phyloP scores from a whole-genome alignment of 768 basidiomycete genomes.

The Leucosporidium creatinivorum region DNA sequence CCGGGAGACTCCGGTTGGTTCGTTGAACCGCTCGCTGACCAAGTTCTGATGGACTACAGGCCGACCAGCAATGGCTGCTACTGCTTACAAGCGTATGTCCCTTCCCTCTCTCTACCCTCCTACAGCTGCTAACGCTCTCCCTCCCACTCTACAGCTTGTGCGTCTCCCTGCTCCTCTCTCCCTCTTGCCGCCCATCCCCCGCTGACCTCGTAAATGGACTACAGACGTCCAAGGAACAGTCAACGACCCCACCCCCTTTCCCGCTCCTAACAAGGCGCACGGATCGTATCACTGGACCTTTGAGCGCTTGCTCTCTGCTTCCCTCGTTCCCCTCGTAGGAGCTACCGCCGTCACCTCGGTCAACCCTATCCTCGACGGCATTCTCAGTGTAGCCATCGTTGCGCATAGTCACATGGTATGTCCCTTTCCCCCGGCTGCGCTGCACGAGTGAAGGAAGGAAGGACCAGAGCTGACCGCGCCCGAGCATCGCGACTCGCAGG shows the following conservation, averaged over 20 bases:
- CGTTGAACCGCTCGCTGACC: no score
- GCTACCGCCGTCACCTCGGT: slow-evolving; percentile 74
- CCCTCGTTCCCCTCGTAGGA: slow-evolving; percentile 78
- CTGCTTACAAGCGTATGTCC: no score
- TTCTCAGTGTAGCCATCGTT: slow-evolving; percentile 77
- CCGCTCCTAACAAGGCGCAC: slow-evolving; percentile 55
- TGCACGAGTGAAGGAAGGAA: neutral
- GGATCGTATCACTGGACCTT: slow-evolving; percentile 92
- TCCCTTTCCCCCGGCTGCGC: slow-evolving; percentile 5
- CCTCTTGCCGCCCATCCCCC: no score
- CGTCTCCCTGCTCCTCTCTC: no score
- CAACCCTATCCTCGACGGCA: slow-evolving; percentile 80
- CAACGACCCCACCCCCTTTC: slow-evolving; percentile 90
- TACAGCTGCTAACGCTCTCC: no score
- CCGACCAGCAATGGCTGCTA: no score
- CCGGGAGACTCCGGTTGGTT: no score
- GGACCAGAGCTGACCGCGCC: no score
- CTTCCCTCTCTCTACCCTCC: no score
- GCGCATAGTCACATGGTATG: slow-evolving; percentile 93
- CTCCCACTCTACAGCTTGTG: no score
- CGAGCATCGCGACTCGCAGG: slow-evolving; percentile 46
- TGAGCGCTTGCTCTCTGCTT: slow-evolving; percentile 81
- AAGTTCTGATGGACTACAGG: no score
- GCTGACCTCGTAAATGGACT: no score
- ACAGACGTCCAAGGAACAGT: slow-evolving; percentile 66